Percentiles rank a stretch among this genome's conserved stretches.
Conservation (phyloP, 2,329 filamentous ascomycete genomes). For the Furcasterigmium furcatum region DNA sequence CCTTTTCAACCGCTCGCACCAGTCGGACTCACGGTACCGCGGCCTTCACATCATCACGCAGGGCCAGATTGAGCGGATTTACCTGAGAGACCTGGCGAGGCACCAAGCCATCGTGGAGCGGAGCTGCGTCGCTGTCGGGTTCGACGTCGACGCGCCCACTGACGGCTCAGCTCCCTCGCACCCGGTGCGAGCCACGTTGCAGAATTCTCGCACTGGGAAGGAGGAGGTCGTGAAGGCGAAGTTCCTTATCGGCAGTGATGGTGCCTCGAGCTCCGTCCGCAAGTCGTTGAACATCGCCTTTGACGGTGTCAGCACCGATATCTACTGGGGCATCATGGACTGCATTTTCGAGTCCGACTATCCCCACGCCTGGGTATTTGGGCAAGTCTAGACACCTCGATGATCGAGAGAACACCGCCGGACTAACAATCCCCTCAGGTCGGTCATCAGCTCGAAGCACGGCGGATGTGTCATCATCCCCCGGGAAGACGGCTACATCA, state of each 20-base stretch:
- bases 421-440: slow-evolving; percentile 1
- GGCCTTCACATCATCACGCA: slow-evolving; percentile 31
- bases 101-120: slow-evolving; percentile 27
- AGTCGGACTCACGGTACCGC: slow-evolving; percentile 28
- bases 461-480: slow-evolving; percentile 27
- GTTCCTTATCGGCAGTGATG: slow-evolving; percentile 26
- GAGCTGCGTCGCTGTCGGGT: slow-evolving; percentile 15
- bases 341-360: slow-evolving; percentile 21
- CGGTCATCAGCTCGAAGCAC: slow-evolving; percentile 20
- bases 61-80: slow-evolving; percentile 30
- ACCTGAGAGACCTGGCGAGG: slow-evolving; percentile 27
- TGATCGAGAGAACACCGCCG: neutral
- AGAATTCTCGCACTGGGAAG: slow-evolving; percentile 15
- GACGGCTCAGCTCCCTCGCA: slow-evolving; percentile 2
- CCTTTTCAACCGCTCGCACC: slow-evolving; percentile 18
- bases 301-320: slow-evolving; percentile 25
- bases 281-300: slow-evolving; percentile 23
- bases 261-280: slow-evolving; percentile 24
- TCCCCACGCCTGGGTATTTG: slow-evolving; percentile 24
- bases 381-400: slow-evolving; percentile 12
- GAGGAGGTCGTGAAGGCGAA: slow-evolving; percentile 22
- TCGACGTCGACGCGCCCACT: slow-evolving; percentile 5
- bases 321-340: slow-evolving; percentile 29
- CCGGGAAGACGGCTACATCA: slow-evolving; percentile 25
- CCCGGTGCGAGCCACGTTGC: slow-evolving; percentile 15